Percentiles rank a stretch among this genome's conserved stretches.
Evolutionary conservation across 441 rosid genomes (phyloP).

Genomic region (Populus hybrid): DNA sequence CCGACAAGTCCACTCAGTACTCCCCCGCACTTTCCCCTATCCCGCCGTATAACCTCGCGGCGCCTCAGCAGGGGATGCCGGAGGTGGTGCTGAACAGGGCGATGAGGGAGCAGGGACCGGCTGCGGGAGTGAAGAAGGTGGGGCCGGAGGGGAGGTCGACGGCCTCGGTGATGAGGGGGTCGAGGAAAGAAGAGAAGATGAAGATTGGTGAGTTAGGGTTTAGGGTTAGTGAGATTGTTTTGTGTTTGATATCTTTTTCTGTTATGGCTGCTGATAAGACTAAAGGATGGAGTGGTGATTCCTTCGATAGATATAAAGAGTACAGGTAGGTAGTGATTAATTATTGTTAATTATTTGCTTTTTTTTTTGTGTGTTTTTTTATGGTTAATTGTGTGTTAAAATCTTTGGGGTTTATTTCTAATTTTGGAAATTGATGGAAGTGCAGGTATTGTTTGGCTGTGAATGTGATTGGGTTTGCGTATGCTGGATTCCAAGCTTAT

Average conservation of each 20-base stretch:
- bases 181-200: slow-evolving; percentile 35
- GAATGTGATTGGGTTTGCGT: slow-evolving; percentile 73
- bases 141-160: slow-evolving; percentile 27
- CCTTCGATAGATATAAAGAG: slow-evolving; percentile 88
- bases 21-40: slow-evolving; percentile 39
- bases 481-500: slow-evolving; percentile 71
- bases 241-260: slow-evolving; percentile 90
- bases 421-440: slow-evolving; percentile 4
- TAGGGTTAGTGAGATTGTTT: slow-evolving; percentile 57
- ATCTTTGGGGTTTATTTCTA: neutral
- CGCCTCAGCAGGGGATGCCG: slow-evolving; percentile 24
- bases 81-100: slow-evolving; percentile 31
- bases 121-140: slow-evolving; percentile 27
- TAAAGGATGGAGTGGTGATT: slow-evolving; percentile 97
- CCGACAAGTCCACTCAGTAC: slow-evolving; percentile 45
- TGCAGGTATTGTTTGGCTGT: slow-evolving; percentile 84
- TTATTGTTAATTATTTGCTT: neutral
- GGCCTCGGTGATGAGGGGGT: slow-evolving; percentile 28
- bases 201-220: slow-evolving; percentile 54
- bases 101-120: slow-evolving; percentile 32
- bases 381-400: neutral
- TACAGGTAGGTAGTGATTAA: slow-evolving; percentile 50
- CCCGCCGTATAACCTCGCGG: slow-evolving; percentile 10
- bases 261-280: slow-evolving; percentile 97
- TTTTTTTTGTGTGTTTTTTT: neutral